Evolutionary conservation across 371 early-diverging fungal genomes (phyloP), one percentile per base, ranked within the genome.

Genomic region (Syncephalastrum racemosum): DNA sequence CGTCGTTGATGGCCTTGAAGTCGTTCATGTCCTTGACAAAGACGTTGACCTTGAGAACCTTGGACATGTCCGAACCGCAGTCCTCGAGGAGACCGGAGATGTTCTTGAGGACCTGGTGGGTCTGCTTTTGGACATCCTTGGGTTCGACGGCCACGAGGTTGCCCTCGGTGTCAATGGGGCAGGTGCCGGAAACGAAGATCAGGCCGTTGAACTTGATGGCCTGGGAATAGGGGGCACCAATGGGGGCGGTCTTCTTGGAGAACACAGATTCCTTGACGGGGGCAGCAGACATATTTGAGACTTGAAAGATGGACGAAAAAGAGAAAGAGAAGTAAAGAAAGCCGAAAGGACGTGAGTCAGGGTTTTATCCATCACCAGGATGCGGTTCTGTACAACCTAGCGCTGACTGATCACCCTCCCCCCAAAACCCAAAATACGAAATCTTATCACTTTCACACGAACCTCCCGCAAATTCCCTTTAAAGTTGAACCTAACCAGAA

Each of bases 21-120:
- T 90, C 89, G 63, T 88, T 87, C 77, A 87, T 87, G 59, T 85
- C 86, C 70, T 84, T 84, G 31, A 93, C 66, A 69, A 92, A 93
- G 46, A 92, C 90, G 46, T 90, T 92, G 36, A 89, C 89, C 80
- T 93, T 93, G 66, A 90, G 82, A 23, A 91, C 89, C 57, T 86
- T 79, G 46, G 87, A 77, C 20, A 92, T 70, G 60, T 75, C 71
- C 45, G 90, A 83, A 41, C 86, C 87, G 47, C 87, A 76, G 16
- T 85, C 90, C 60, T 83, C 80, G 13, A 93, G 70, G 23, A 93
- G 84, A 7, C 82, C 84, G 60, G 80, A 73, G 47, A 92, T 66
- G 75, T 91, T 93, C 54, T 62, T 70, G 48, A 93, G 71, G 13
- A 75, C 84, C 66, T 86, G 90, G 43, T 67, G 70, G 47, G 88